Base-by-base conservation (phyloP, 2,329 filamentous ascomycete species). In the Curvularia eragrostidis region DNA sequence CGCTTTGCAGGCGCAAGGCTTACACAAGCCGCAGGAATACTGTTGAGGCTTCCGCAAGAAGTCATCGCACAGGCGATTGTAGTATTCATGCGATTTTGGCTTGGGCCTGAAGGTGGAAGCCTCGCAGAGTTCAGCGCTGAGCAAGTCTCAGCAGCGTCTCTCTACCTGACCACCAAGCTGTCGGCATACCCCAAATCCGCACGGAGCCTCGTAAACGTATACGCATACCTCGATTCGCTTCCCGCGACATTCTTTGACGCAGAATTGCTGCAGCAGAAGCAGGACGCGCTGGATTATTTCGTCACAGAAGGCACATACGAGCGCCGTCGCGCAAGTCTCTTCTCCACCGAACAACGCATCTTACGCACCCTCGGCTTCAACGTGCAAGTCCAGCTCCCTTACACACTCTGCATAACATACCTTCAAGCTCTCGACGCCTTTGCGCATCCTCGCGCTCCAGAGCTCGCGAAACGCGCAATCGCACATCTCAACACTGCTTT, bases 351-450 rank as follows among this genome's bases (percentile, higher is more conserved):
- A 77, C 86, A 89, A 3, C 86, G 88, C 39, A 87, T 98, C 18
- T 83, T 98, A 1, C 87, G 87, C 59, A 83, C 87, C 0, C 82
- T 97, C 0, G 88, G 88, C 13, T 98, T 97, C 76, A 86, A 96
- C 69, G 91, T 89, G 1, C 91, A 95, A 66, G 91, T 96, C 10
- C 87, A 91, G 1, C 83, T 97, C 0, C 95, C 95, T 0, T 91
- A 98, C 71, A 85, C 90, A 0, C 85, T 98, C 13, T 91, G 91
- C 57, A 85, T 98, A 56, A 97, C 93, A 5, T 99, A 98, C 74
- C 85, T 98, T 1, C 94, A 98, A 78, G 89, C 93, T 0, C 85
- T 99, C 18, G 91, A 92, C 57, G 89, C 90, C 47, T 83, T 88
- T 61, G 67, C 71, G 2, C 66, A 72, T 23, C 68, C 71, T 1